phyloP scores from a whole-genome alignment of 2,329 filamentous ascomycete species.

The Phialophora verrucosa region DNA sequence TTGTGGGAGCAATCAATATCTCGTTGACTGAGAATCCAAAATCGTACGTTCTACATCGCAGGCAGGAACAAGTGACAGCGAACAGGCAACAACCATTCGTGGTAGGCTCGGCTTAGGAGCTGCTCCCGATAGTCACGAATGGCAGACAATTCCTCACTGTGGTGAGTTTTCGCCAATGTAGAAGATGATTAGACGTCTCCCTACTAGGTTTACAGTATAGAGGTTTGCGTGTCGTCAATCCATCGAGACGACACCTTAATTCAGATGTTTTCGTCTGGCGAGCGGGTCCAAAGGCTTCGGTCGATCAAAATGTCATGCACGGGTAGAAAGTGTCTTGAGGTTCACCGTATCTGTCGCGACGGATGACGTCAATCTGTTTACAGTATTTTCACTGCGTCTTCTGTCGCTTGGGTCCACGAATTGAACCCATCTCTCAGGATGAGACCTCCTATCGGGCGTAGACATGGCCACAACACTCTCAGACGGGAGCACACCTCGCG shows the following conservation, averaged over 20 bases:
- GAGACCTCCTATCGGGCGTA: too few species aligned
- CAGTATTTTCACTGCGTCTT: not conserved
- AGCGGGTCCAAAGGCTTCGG: not conserved
- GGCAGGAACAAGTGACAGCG: not conserved
- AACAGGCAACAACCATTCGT: constrained; percentile 12
- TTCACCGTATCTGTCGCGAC: too few species aligned
- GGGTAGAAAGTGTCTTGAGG: too few species aligned
- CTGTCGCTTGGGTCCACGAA: not conserved
- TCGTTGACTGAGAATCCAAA: not conserved
- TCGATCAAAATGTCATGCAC: too few species aligned
- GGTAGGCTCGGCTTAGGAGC: not conserved
- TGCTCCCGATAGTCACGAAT: not conserved
- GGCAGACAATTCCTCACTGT: not conserved
- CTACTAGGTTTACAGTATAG: not conserved
- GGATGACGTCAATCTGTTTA: not conserved
- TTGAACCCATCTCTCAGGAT: too few species aligned
- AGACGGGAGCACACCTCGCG: too few species aligned
- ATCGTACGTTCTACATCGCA: not conserved
- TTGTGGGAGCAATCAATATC: not conserved
- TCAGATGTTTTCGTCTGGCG: not conserved
- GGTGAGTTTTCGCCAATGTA: not conserved
- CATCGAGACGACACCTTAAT: not conserved
- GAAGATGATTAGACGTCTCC: not conserved
- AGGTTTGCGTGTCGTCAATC: not conserved
- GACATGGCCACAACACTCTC: too few species aligned